Evolutionary conservation across 2,329 filamentous ascomycete genomes (phyloP).

Genomic region (Colletotrichum musicola): DNA sequence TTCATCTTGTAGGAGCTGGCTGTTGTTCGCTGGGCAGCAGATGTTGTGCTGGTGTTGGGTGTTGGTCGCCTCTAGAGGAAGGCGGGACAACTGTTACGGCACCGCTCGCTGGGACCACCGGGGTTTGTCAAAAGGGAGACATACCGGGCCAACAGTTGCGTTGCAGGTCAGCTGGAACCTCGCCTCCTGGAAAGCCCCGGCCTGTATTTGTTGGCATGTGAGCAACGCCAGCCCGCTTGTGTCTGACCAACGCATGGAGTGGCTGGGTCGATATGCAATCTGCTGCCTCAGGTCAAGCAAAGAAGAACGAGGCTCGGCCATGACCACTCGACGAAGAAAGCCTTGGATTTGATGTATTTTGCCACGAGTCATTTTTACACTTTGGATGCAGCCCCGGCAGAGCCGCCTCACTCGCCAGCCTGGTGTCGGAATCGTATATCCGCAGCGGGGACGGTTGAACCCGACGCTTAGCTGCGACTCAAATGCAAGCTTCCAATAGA

Average conservation of each 20-base stretch:
- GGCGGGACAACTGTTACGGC: neutral
- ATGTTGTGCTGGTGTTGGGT: neutral
- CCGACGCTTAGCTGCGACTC: neutral
- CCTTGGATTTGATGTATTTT: neutral
- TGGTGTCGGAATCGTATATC: neutral
- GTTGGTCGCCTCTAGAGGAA: neutral
- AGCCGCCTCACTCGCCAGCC: neutral
- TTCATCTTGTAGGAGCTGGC: neutral
- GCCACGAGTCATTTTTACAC: neutral
- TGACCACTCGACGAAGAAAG: too few relatives aligned
- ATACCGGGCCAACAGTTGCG: too few relatives aligned
- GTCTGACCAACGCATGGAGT: too few relatives aligned
- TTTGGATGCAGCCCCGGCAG: neutral
- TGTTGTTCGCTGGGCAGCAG: neutral
- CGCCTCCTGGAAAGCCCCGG: too few relatives aligned
- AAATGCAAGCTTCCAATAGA: slow-evolving; percentile 1
- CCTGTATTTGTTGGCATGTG: too few relatives aligned
- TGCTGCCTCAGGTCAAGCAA: neutral
- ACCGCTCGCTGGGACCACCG: neutral
- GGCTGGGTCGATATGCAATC: too few relatives aligned
- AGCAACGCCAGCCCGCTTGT: too few relatives aligned
- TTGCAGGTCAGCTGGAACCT: too few relatives aligned
- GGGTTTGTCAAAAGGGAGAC: neutral
- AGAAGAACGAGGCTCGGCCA: too few relatives aligned
- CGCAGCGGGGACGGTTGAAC: neutral